Base-by-base conservation (phyloP, 768 basidiomycete species). In the Lentinula detonsa region DNA sequence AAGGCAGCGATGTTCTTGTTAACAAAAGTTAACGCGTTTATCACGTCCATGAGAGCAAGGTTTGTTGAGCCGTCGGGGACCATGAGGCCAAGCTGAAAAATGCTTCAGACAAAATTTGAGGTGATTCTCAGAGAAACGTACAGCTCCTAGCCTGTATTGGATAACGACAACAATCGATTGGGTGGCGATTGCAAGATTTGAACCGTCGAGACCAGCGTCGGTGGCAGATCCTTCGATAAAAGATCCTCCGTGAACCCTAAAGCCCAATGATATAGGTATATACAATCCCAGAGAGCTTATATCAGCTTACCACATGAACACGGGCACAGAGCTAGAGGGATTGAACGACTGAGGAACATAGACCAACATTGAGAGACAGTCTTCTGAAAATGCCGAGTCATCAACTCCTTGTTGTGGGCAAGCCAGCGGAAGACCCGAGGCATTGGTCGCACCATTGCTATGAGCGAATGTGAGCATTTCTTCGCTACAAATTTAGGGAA, bases 221-320 rank as follows among this genome's bases (percentile, higher is more conserved):
- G 84, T 86, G 4, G 89, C 86, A 42, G 87, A 87, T 6, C 94
- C 92, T 4, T 76, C 65, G 54, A 83, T 73, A 71, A 90, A 91
- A 0, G 92, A 93, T 21, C 94, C 93, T 9, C 93, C 94, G 65
- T 94, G 94, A 57, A 94, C 79, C 92, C 91, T 90, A 61, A 31
- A 31, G 35, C 23, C 33, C 39, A 42, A 37, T 54, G 28, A 45
- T n/a, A 46, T 16, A 10, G 21, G 46, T 21, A 46, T 23, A 42
- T 52, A 21, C 61, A 10, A 37, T 40, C 23, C 42, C 42, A 18
- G 33, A 42, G 11, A 57, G 48, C 16, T 34, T 45, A 54, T 34
- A 58, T 7, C 33, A 37, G 74, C 80, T 33, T 69, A 86, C 88
- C 90, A 87, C 63, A 87, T 69, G 60, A 92, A 67, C 18, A 82